Evolutionary conservation across 2,329 filamentous ascomycete genomes (phyloP).

Genomic region (Zymoseptoria brevis): DNA sequence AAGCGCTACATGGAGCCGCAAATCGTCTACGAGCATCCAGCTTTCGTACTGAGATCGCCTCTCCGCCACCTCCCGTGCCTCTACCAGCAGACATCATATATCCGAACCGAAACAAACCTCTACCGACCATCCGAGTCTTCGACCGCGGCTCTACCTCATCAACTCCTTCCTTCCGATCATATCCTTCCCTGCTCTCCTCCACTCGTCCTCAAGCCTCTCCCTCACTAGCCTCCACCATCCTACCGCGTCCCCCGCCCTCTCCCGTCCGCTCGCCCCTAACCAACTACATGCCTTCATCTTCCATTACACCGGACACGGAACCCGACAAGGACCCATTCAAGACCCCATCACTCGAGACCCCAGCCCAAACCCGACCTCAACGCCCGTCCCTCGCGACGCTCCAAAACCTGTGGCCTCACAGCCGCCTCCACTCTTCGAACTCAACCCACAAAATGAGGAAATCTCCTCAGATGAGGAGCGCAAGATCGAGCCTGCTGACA

Average conservation of each 20-base stretch:
- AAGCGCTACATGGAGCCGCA: conserved; percentile 7
- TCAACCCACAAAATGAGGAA: conserved; percentile 8
- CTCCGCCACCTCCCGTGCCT: conserved; percentile 1
- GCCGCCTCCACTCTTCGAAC: neutral
- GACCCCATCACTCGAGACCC: neutral
- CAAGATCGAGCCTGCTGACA: neutral
- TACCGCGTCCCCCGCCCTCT: neutral
- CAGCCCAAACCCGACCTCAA: neutral
- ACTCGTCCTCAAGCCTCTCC: neutral
- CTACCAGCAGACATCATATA: conserved; percentile 5
- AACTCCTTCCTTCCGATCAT: neutral
- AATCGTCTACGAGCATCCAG: conserved; percentile 12
- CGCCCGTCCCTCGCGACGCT: neutral
- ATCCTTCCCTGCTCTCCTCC: neutral
- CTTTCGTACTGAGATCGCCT: conserved; percentile 4
- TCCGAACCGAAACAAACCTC: conserved; percentile 3
- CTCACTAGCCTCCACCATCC: neutral
- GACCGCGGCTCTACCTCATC: neutral
- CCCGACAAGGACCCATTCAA: neutral
- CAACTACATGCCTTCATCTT: neutral
- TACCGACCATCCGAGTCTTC: conserved; percentile 1
- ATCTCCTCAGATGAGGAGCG: conserved; percentile 8
- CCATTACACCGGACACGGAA: neutral
- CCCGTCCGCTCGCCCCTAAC: neutral
- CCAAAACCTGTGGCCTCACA: conserved; percentile 14